A percentile compares a stretch with the other conserved stretches of the same genome.
These are phyloP conservation scores for Jatropha curcas DNA, from an alignment of 345 rosid species.

Conservation along the genomic window DNA sequence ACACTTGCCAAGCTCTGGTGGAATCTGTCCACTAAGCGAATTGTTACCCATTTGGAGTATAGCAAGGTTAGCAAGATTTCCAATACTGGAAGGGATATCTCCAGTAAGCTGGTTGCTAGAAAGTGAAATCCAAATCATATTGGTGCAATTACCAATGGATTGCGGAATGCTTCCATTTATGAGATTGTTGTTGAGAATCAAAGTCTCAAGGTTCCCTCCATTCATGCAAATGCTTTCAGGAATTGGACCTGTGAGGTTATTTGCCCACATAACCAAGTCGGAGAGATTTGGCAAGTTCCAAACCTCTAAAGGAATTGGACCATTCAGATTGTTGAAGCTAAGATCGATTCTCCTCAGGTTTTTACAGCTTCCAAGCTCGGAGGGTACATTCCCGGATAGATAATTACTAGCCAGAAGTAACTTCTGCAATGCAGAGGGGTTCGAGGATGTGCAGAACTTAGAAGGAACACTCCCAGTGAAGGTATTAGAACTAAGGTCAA, in stretches of 20 bases:
- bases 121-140: slow-evolving; percentile 90
- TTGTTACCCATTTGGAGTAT: slow-evolving; percentile 89
- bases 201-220: slow-evolving; percentile 77
- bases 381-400: slow-evolving; percentile 72
- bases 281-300: slow-evolving; percentile 74
- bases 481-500: slow-evolving; percentile 77
- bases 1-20: slow-evolving; percentile 71
- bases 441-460: slow-evolving; percentile 56
- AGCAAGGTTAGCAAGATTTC: slow-evolving; percentile 63
- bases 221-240: slow-evolving; percentile 66
- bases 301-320: slow-evolving; percentile 60
- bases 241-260: slow-evolving; percentile 79
- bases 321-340: slow-evolving; percentile 78
- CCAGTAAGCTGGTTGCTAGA: slow-evolving; percentile 73
- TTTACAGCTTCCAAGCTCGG: slow-evolving; percentile 72
- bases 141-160: slow-evolving; percentile 71
- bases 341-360: slow-evolving; percentile 70
- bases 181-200: slow-evolving; percentile 86
- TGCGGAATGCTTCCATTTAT: slow-evolving; percentile 69
- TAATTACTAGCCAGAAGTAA: slow-evolving; percentile 65
- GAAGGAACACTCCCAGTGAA: slow-evolving; percentile 65
- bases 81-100: slow-evolving; percentile 67
- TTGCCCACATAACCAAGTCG: slow-evolving; percentile 93
- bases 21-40: slow-evolving; percentile 71
- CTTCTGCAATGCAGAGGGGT: slow-evolving; percentile 55